Base-by-base conservation (phyloP, 2,329 filamentous ascomycete genomes). In the Nannizzia gypsea region DNA sequence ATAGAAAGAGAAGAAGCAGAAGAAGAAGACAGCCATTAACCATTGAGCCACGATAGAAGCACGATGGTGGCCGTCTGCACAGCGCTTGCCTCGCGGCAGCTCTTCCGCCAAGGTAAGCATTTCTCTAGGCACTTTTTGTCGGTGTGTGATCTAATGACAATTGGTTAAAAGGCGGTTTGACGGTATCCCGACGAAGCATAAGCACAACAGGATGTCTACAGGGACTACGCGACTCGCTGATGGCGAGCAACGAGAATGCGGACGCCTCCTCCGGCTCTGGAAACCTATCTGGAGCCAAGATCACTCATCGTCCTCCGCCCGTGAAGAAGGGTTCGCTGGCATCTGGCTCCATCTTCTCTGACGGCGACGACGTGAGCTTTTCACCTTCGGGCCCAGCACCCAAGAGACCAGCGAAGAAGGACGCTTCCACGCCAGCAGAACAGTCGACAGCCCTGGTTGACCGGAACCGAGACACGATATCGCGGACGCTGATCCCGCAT, bases 401-500 rank as follows among this genome's bases (percentile, higher is more conserved):
- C 63, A 64, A 61, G 62, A 13, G 56, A 20, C 22, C 38, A 2
- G 6, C 24, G 3, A 22, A 65, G 57, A 36, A 15, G 3, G 22
- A 6, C 28, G 5, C 8, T 13, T 6, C 52, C 26, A 28, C n/a
- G 28, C 28, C 20, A n/a, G 5, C 61, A 50, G 57, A 44, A 8
- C 61, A 65, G 26, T 56, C 61, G 34, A 34, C 64, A 6, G 60
- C 65, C 4, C 63, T 75, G 26, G 68, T 69, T 42, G 55, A 69
- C 24, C 77, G 77, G 56, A 78, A 81, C 67, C 74, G 69, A 38
- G 67, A 78, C 40, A 80, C 80, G 66, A 81, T 88, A 77, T 80
- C 82, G 60, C 77, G 81, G 60, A 81, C 82, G 28, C 75, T 89
- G 54, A 87, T 96, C 71, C 93, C 93, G 3, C 82, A 87, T 65